A percentile compares a stretch with the other conserved stretches of the same genome.
phyloP scores from a whole-genome alignment of 768 basidiomycete genomes.

The Pleurotus citrinopileatus region DNA sequence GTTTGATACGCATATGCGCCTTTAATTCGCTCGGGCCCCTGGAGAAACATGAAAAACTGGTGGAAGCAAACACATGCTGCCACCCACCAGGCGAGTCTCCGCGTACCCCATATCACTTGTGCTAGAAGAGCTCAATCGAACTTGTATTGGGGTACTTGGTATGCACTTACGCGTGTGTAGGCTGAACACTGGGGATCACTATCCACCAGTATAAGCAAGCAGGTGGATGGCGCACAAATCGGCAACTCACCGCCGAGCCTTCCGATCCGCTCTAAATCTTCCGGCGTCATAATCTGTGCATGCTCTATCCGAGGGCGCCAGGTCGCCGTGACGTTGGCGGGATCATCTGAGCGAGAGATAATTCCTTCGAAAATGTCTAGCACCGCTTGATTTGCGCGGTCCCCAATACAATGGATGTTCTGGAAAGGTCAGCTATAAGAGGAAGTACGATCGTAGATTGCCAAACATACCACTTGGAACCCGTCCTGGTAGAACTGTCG shows the following conservation, averaged over 20 bases:
- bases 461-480: slow-evolving; percentile 74
- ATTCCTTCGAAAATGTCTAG: slow-evolving; percentile 81
- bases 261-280: slow-evolving; percentile 70
- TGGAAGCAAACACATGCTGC: neutral
- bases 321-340: slow-evolving; percentile 22
- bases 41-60: neutral
- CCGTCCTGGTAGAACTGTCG: slow-evolving; percentile 65
- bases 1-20: slow-evolving; percentile 90
- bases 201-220: neutral
- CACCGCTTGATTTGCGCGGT: slow-evolving; percentile 80
- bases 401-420: slow-evolving; percentile 90
- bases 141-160: neutral
- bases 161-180: slow-evolving; percentile 76
- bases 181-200: slow-evolving; percentile 93
- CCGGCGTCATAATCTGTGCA: slow-evolving; percentile 77
- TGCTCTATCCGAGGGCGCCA: slow-evolving; percentile 88
- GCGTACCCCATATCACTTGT: slow-evolving; percentile 94
- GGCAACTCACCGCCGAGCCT: slow-evolving; percentile 62
- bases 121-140: slow-evolving; percentile 31
- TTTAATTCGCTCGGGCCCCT: slow-evolving; percentile 81
- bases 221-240: neutral
- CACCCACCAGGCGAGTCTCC: slow-evolving; percentile 66
- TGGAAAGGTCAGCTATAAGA: slow-evolving; percentile 24
- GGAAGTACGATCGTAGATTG: neutral
- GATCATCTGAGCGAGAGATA: slow-evolving; percentile 29